Percentiles rank a stretch among this genome's conserved stretches.
These are phyloP conservation scores for Neofusicoccum parvum DNA, from an alignment of 2,329 filamentous ascomycete genomes.

Conservation along the genomic window DNA sequence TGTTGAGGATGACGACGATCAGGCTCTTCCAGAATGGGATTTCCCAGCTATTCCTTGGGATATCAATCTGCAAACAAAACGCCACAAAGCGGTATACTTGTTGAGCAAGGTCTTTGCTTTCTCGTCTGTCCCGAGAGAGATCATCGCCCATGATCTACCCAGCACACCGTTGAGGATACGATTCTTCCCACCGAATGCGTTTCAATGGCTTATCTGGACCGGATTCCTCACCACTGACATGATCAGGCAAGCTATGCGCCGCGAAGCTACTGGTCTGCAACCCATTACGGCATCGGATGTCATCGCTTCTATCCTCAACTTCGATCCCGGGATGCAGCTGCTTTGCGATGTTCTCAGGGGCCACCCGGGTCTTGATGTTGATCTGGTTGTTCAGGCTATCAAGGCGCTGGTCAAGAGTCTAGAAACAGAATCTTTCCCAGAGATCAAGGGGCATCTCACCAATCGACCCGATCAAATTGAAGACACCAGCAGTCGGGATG, in stretches of 20 bases:
- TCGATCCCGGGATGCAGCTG: constrained; percentile 70
- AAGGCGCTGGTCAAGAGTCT: constrained; percentile 70
- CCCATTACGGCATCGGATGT: constrained; percentile 62
- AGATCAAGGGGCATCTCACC: constrained; percentile 43
- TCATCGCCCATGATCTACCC: constrained; percentile 29
- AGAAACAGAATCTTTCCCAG: constrained; percentile 46
- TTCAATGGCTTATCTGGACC: constrained; percentile 64
- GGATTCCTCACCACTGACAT: constrained; percentile 51
- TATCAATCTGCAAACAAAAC: constrained; percentile 60
- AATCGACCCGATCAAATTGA: constrained; percentile 34
- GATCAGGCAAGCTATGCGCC: constrained; percentile 44
- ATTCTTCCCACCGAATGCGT: constrained; percentile 54
- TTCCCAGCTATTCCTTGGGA: constrained; percentile 33
- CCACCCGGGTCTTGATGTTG: constrained; percentile 64
- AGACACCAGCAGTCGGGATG: constrained; percentile 15
- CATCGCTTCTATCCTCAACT: constrained; percentile 61
- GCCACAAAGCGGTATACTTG: constrained; percentile 63
- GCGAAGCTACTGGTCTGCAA: constrained; percentile 40
- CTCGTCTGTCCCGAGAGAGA: constrained; percentile 23
- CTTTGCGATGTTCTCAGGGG: constrained; percentile 65
- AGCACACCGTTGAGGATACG: constrained; percentile 17
- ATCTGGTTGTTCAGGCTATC: constrained; percentile 68
- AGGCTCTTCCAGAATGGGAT: constrained; percentile 51
- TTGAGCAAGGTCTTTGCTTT: constrained; percentile 52
- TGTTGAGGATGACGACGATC: constrained; percentile 4